Conservation (phyloP, 164 flowering plant species). For the Magnolia changhungtana region DNA sequence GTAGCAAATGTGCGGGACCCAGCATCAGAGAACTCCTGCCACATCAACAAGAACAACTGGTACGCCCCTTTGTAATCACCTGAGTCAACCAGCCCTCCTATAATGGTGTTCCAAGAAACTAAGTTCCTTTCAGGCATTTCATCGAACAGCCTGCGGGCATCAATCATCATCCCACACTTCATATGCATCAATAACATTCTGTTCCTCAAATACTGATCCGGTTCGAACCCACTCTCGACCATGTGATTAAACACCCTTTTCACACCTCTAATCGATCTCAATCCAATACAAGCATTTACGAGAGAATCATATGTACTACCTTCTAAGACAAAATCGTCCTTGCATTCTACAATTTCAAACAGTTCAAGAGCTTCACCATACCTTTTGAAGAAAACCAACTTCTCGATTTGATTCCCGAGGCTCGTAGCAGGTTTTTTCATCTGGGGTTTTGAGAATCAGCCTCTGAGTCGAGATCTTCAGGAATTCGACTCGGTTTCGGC, state of each 20-base stretch:
- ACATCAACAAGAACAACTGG: conserved; percentile 41
- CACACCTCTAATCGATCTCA: conserved; percentile 45
- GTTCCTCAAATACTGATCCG: conserved; percentile 49
- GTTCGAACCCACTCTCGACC: conserved; percentile 33
- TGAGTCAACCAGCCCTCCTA: conserved; percentile 44
- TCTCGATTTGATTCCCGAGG: conserved; percentile 24
- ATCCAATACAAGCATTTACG: conserved; percentile 48
- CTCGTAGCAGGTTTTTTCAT: conserved; percentile 11
- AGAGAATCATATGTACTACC: conserved; percentile 47
- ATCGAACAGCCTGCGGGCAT: conserved; percentile 47
- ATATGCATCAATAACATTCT: conserved; percentile 58
- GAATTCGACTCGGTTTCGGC: conserved; percentile 24
- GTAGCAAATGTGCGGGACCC: conserved; percentile 37
- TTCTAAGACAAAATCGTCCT: conserved; percentile 27
- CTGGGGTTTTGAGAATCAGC: conserved; percentile 4
- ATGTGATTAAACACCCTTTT: conserved; percentile 42
- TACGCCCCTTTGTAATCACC: conserved; percentile 47
- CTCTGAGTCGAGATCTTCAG: not conserved
- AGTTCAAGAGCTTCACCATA: conserved; percentile 52
- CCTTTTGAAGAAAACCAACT: conserved; percentile 23
- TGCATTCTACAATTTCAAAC: conserved; percentile 45
- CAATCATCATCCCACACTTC: conserved; percentile 57
- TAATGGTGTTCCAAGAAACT: conserved; percentile 50
- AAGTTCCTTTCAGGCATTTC: conserved; percentile 55
- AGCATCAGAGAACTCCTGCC: conserved; percentile 42